These are phyloP conservation scores for Marchantia polymorpha DNA, from an alignment of 225 moss, liverwort and hornwort species.

Conservation along the genomic window DNA sequence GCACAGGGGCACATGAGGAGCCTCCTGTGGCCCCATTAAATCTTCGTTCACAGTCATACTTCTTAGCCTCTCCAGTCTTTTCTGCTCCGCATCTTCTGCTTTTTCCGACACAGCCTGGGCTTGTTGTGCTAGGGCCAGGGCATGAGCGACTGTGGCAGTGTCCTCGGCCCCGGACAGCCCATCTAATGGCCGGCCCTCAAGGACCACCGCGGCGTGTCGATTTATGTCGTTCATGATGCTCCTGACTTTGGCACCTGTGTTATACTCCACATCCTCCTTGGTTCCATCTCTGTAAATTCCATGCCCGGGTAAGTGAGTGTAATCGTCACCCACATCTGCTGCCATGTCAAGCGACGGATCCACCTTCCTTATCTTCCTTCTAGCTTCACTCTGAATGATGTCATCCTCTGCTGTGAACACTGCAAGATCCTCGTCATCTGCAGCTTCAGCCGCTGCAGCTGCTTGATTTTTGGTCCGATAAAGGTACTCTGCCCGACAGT, in stretches of 20 bases:
- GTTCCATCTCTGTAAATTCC: constrained; percentile 82
- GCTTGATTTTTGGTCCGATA: constrained; percentile 91
- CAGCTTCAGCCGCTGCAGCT: constrained; percentile 93
- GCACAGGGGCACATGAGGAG: constrained; percentile 67
- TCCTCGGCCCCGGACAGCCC: constrained; percentile 43
- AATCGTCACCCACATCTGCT: constrained; percentile 89
- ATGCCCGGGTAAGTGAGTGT: constrained; percentile 76
- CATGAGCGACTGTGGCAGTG: constrained; percentile 80
- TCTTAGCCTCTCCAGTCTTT: constrained; percentile 62
- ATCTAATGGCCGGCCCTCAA: constrained; percentile 72
- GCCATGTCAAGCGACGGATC: constrained; percentile 95
- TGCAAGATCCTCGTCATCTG: constrained; percentile 93
- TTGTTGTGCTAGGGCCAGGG: constrained; percentile 66
- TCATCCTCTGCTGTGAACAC: constrained; percentile 87
- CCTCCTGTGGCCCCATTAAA: constrained; percentile 62
- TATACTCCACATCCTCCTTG: constrained; percentile 66
- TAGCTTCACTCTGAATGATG: constrained; percentile 62
- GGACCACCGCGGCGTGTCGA: constrained; percentile 91
- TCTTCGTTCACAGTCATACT: constrained; percentile 91
- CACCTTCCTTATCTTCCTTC: constrained; percentile 51
- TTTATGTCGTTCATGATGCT: constrained; percentile 92
- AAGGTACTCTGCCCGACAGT: constrained; percentile 94
- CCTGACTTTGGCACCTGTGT: constrained; percentile 52
- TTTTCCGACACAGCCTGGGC: constrained; percentile 44
- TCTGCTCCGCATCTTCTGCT: constrained; percentile 54